Evolutionary conservation across 2,329 filamentous ascomycete species (phyloP), one percentile per base, ranked within the genome.

Genomic region (Hysterium pulicare): DNA sequence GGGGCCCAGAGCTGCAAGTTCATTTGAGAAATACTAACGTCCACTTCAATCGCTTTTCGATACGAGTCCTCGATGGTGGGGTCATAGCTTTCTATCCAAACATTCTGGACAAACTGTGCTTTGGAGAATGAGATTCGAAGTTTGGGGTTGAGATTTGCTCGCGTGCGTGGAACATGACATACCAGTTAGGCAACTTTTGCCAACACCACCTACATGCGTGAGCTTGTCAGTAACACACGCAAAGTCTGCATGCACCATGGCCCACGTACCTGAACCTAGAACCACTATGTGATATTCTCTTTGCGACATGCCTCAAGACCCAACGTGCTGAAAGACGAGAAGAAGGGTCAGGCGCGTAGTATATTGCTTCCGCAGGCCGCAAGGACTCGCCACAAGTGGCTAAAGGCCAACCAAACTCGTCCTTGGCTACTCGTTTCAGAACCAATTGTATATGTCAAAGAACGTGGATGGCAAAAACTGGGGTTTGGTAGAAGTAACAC

Each of bases 151-250:
- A 23, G 34, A 40, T 40, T 36, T 49, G 21, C 24, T 16, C 33
- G 46, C 38, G 42, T 46, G 54, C 42, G 45, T 45, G 26, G 39
- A 38, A 44, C 39, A 49, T 17, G 33, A 65, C 74, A 66, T 75
- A 93, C 88, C 87, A 68, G 89, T 95, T 57, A 95, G 75, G 75
- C 89, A 94, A 67, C 88, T 94, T 71, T 95, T 95, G 49, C 89
- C 89, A 62, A 95, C 89, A 66, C 89, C 89, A 71, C 89, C 86
- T 89, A 66, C 58, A 59, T 45, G 52, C 51, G 51, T 51, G 57
- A 40, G 34, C 42, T 49, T 33, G 57, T 64, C 48, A 61, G 58
- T 48, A 33, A 32, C 45, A 38, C 40, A 46, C 45, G 52, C 49
- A 42, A 33, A 42, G 38, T 44, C 49, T 41, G 47, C 31, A 41